Conservation (phyloP, 331 rosid genomes). For the Erythrophleum ivorense region DNA sequence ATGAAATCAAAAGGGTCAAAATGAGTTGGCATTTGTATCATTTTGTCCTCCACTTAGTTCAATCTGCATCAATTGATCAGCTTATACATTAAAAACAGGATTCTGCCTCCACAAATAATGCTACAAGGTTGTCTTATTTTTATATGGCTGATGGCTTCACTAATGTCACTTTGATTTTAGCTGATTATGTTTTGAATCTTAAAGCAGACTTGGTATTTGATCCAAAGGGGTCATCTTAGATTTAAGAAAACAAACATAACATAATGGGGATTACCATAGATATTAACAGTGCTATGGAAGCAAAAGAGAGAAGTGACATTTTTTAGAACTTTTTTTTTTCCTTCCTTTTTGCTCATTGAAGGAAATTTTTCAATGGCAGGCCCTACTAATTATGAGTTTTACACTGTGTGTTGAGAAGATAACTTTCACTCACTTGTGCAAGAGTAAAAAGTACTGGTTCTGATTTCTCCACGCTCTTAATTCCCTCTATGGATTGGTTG, state of each 20-base stretch:
- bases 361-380: neutral
- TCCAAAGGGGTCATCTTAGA: neutral
- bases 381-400: conserved; percentile 13
- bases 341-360: neutral
- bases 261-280: conserved; percentile 4
- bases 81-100: conserved; percentile 19
- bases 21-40: conserved; percentile 51
- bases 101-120: conserved; percentile 34
- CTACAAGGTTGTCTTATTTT: neutral
- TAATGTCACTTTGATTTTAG: too few species aligned
- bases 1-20: conserved; percentile 42
- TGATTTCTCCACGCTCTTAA: neutral
- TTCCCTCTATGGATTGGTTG: conserved; percentile 15
- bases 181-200: conserved; percentile 21
- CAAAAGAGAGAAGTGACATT: neutral
- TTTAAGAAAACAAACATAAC: neutral
- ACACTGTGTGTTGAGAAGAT: neutral
- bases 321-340: neutral
- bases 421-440: conserved; percentile 2
- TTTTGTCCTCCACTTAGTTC: conserved; percentile 48
- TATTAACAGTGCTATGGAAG: neutral
- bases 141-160: too few species aligned
- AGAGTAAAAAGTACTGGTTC: conserved; percentile 26
- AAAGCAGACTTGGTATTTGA: conserved; percentile 1
- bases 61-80: conserved; percentile 49